A percentile compares a stretch with the other conserved stretches of the same genome.
Evolutionary conservation across 2,329 filamentous ascomycete species (phyloP).

Genomic region (Sporothrix mexicana): DNA sequence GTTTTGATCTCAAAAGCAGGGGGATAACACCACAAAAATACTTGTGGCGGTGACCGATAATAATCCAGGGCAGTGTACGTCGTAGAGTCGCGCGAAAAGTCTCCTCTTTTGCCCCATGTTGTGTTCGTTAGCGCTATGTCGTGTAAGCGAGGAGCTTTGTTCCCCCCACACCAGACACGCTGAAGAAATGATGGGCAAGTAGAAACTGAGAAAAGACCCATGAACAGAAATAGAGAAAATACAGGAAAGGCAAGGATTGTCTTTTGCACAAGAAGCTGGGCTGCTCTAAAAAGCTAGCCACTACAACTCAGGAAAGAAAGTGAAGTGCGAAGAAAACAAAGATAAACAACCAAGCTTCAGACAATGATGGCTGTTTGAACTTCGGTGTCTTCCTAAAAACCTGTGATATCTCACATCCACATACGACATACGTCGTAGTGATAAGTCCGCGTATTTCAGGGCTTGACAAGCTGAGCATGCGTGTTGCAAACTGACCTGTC

Average conservation of each 20-base stretch:
- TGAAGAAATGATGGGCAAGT: not conserved
- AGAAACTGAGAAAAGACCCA: not conserved
- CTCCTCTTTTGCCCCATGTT: not conserved
- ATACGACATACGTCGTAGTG: too few species aligned
- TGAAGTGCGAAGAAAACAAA: not conserved
- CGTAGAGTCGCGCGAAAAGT: not conserved
- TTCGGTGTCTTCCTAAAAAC: not conserved
- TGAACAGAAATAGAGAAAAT: not conserved
- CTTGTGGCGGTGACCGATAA: too few species aligned
- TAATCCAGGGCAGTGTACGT: too few species aligned
- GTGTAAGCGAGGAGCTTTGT: not conserved
- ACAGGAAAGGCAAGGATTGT: slow-evolving; percentile 3
- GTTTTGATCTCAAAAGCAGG: too few species aligned
- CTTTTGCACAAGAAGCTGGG: slow-evolving; percentile 2
- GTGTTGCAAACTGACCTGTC: not conserved
- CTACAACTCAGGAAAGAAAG: not conserved
- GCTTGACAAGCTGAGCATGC: too few species aligned
- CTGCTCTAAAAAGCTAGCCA: not conserved
- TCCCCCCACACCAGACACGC: not conserved
- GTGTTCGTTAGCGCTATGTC: not conserved
- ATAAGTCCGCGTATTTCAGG: not conserved
- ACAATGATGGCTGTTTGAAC: not conserved
- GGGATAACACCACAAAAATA: too few species aligned
- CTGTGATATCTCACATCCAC: too few species aligned
- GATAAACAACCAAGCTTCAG: too few species aligned